Percentiles rank a stretch among this genome's conserved stretches.
phyloP scores from a whole-genome alignment of 225 moss, liverwort and hornwort species.

The Polytrichum commune region DNA sequence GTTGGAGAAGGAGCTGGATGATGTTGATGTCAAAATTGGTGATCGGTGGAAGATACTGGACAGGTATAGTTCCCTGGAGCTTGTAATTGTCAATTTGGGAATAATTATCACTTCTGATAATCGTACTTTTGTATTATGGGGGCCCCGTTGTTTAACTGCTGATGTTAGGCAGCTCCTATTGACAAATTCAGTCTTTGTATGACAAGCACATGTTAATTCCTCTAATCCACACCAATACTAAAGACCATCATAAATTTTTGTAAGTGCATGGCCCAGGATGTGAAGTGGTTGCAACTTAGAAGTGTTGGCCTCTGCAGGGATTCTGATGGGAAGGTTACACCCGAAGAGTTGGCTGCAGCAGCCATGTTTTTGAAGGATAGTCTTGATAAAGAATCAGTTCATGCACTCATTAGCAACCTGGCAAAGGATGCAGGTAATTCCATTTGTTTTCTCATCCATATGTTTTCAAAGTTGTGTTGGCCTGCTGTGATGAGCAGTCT shows the following conservation, averaged over 20 bases:
- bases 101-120: too few relatives aligned
- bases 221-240: too few relatives aligned
- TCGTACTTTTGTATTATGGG: too few relatives aligned
- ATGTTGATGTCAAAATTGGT: constrained; percentile 94
- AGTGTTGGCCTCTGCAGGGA: constrained; percentile 50
- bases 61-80: constrained; percentile 39
- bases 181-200: too few relatives aligned
- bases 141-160: too few relatives aligned
- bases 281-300: constrained; percentile 7
- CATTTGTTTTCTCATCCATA: neutral
- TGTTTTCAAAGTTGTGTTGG: too few relatives aligned
- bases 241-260: too few relatives aligned
- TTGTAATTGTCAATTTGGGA: too few relatives aligned
- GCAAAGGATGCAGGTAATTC: constrained; percentile 86
- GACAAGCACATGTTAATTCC: too few relatives aligned
- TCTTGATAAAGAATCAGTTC: constrained; percentile 90
- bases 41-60: constrained; percentile 98
- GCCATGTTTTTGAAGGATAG: constrained; percentile 97
- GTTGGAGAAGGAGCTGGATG: constrained; percentile 97
- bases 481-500: too few relatives aligned
- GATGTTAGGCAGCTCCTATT: too few relatives aligned
- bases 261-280: neutral
- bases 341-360: constrained; percentile 97
- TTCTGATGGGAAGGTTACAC: constrained; percentile 95
- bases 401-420: constrained; percentile 89